A percentile compares a stretch with the other conserved stretches of the same genome.
Evolutionary conservation across 805 yeast genomes (phyloP).

Genomic region (Teunomyces tritomae): DNA sequence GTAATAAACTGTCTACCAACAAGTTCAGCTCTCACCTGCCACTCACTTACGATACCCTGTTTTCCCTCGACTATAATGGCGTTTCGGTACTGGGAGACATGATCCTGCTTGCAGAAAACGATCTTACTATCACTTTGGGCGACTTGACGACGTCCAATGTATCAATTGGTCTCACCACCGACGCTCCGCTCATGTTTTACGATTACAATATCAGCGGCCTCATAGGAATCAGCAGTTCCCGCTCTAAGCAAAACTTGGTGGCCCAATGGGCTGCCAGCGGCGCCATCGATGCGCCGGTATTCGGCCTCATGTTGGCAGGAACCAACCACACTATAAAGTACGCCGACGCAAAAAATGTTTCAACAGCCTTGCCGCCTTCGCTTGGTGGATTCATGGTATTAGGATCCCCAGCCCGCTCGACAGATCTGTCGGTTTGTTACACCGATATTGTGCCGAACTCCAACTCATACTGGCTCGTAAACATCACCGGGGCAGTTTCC

Average conservation of each 20-base stretch:
- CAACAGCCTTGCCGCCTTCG: constrained; percentile 23
- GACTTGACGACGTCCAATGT: constrained; percentile 28
- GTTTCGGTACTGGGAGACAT: constrained; percentile 53
- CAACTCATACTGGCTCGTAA: constrained; percentile 52
- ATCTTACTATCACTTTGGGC: constrained; percentile 31
- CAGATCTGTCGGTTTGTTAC: constrained; percentile 35
- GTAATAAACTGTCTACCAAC: constrained; percentile 28
- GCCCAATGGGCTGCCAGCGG: constrained; percentile 34
- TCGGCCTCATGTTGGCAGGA: constrained; percentile 27
- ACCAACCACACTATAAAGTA: not conserved
- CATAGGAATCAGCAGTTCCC: constrained; percentile 51
- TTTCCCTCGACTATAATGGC: constrained; percentile 51
- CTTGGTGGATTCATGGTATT: constrained; percentile 25
- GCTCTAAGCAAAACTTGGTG: constrained; percentile 31
- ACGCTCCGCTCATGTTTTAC: constrained; percentile 53
- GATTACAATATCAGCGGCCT: constrained; percentile 58
- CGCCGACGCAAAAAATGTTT: constrained; percentile 9
- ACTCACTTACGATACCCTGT: constrained; percentile 26
- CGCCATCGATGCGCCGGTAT: constrained; percentile 35
- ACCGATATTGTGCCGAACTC: constrained; percentile 31
- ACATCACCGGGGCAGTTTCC: constrained; percentile 31
- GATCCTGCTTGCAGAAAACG: constrained; percentile 30
- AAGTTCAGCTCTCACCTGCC: constrained; percentile 20
- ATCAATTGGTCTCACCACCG: constrained; percentile 51
- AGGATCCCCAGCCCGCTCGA: constrained; percentile 24